Conservation (phyloP, 169 alveolate genomes). For the Eimeria nieschulzi region DNA sequence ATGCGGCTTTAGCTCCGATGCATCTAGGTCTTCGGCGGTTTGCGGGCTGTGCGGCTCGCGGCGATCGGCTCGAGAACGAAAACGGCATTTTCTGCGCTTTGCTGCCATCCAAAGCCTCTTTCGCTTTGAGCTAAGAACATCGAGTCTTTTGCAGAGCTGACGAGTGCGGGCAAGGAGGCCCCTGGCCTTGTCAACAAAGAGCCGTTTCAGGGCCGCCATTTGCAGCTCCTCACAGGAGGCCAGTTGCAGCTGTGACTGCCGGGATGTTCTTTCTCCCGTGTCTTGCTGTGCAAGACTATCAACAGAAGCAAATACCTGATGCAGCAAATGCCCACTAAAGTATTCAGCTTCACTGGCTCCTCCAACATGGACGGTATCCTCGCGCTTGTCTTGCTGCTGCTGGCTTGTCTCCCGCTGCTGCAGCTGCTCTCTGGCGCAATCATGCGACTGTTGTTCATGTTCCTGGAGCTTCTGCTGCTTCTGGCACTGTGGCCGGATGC, state of each 20-base stretch:
- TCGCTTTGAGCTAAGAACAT: conserved; percentile 3
- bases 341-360: neutral
- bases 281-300: conserved; percentile 38
- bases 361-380: neutral
- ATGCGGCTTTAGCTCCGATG: neutral
- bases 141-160: conserved; percentile 51
- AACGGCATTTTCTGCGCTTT: conserved; percentile 51
- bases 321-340: conserved; percentile 33
- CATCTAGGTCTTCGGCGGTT: neutral
- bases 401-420: neutral
- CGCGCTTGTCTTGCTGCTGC: neutral
- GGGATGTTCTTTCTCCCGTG: conserved; percentile 27
- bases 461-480: conserved; percentile 3
- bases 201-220: conserved; percentile 65
- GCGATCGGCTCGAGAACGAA: conserved; percentile 10
- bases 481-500: neutral
- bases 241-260: conserved; percentile 54
- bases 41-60: conserved; percentile 26
- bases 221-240: conserved; percentile 64
- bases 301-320: conserved; percentile 30
- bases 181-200: conserved; percentile 54
- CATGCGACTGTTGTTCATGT: neutral
- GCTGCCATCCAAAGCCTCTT: conserved; percentile 45
- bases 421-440: neutral
- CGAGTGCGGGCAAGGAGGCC: conserved; percentile 57